A percentile compares a stretch with the other conserved stretches of the same genome.
Conservation (phyloP, 495 filamentous ascomycete genomes). For the Darksidea phi region DNA sequence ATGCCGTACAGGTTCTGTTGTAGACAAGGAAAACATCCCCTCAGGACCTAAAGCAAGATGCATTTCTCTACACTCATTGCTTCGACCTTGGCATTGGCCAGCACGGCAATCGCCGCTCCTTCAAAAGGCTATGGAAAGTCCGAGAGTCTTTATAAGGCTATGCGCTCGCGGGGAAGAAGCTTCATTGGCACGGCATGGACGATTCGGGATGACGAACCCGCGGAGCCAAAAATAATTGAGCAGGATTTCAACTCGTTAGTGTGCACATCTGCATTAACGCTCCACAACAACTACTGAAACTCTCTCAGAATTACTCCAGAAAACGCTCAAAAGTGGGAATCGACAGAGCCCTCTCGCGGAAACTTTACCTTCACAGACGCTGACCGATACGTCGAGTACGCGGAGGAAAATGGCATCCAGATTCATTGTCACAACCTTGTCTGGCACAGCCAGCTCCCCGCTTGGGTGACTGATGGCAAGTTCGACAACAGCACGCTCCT, state of each 20-base stretch:
- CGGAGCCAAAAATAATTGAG: conserved; percentile 10
- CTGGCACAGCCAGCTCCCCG: conserved; percentile 6
- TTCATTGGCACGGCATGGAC: conserved; percentile 12
- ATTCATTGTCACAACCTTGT: conserved; percentile 5
- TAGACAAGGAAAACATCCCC: neutral
- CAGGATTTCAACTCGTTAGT: conserved; percentile 20
- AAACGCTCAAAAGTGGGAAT: conserved; percentile 5
- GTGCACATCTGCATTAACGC: no score
- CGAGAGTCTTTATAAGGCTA: conserved; percentile 12
- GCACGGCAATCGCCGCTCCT: conserved; percentile 6
- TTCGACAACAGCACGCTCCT: neutral
- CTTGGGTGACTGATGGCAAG: conserved; percentile 3
- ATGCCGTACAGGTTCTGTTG: neutral
- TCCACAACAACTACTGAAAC: no score
- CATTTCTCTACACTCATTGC: conserved; percentile 14
- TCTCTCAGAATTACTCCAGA: conserved; percentile 7
- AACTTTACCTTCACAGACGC: neutral
- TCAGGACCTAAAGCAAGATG: conserved; percentile 6
- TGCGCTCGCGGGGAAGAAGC: conserved; percentile 2
- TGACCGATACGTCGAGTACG: conserved; percentile 2
- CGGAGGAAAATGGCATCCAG: neutral
- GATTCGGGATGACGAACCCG: conserved; percentile 5
- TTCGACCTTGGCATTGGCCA: conserved; percentile 7
- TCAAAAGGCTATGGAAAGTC: neutral
- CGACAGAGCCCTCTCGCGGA: neutral